Conservation (phyloP, 495 filamentous ascomycete genomes). For the Venustampulla echinocandica region DNA sequence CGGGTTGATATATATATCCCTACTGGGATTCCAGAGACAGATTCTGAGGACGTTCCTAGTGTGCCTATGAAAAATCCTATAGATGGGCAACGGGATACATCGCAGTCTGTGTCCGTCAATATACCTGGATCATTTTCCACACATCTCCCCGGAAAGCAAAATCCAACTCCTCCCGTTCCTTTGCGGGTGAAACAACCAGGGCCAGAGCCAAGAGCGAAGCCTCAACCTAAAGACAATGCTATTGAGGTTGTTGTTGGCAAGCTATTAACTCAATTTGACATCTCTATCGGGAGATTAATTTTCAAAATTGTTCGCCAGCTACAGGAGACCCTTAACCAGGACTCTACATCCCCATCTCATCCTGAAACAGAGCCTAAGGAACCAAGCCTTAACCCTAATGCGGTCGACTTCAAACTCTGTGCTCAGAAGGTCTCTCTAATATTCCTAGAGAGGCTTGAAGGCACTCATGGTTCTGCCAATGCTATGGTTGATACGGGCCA, state of each 20-base stretch:
- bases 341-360: constrained; percentile 4
- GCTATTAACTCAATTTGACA: constrained; percentile 53
- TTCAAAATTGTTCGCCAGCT: constrained; percentile 46
- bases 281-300: constrained; percentile 58
- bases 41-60: neutral
- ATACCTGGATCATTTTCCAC: constrained; percentile 50
- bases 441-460: constrained; percentile 54
- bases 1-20: constrained; percentile 26
- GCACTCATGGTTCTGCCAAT: constrained; percentile 2
- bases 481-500: constrained; percentile 1
- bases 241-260: constrained; percentile 50
- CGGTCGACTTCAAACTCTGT: constrained; percentile 35
- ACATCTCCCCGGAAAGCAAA: constrained; percentile 13
- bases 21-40: constrained; percentile 1
- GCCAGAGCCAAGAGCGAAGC: neutral
- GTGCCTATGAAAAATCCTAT: constrained; percentile 17
- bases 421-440: constrained; percentile 48
- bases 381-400: constrained; percentile 22
- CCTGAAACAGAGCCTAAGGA: constrained; percentile 18
- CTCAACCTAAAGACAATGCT: constrained; percentile 24
- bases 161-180: neutral
- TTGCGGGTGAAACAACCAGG: neutral
- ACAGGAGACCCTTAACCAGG: constrained; percentile 10
- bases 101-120: constrained; percentile 34
- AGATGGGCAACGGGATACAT: constrained; percentile 16